These are phyloP conservation scores for Quercus tomentella DNA, from an alignment of 331 rosid genomes.

Conservation along the genomic window DNA sequence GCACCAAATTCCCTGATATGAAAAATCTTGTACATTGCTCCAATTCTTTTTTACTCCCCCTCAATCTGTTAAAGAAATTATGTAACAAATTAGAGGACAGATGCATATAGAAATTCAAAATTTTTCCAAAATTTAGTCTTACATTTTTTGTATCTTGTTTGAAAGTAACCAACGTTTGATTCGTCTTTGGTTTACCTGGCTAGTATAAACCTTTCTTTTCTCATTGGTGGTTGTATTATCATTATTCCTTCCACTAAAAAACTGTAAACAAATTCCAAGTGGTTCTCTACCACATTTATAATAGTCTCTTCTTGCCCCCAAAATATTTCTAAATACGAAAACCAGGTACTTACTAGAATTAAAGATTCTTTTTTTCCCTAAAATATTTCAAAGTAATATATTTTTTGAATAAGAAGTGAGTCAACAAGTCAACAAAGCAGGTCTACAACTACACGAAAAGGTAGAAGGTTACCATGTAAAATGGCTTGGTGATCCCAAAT, in stretches of 20 bases:
- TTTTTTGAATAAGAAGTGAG: not conserved
- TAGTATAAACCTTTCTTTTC: not conserved
- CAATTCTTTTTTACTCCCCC: slow-evolving; percentile 13
- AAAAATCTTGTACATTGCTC: slow-evolving; percentile 44
- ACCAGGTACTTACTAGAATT: no score
- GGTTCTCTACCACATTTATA: no score
- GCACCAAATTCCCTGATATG: slow-evolving; percentile 2
- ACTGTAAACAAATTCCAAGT: no score
- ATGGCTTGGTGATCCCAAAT: no score
- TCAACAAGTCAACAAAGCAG: not conserved
- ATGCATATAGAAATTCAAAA: slow-evolving; percentile 29
- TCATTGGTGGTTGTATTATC: not conserved
- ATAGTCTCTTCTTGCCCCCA: no score
- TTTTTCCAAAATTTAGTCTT: slow-evolving; percentile 5
- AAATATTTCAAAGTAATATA: not conserved
- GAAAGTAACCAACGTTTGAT: not conserved
- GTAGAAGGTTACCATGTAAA: no score
- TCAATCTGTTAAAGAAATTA: slow-evolving; percentile 13
- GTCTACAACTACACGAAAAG: not conserved
- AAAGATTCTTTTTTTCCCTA: not conserved
- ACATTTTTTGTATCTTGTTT: not conserved
- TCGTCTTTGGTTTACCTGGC: not conserved
- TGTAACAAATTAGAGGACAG: slow-evolving; percentile 28
- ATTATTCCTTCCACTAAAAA: not conserved
- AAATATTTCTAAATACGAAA: no score